Evolutionary conservation across 1,284 basidiomycete species (phyloP).

Genomic region (Meripilus lineatus): DNA sequence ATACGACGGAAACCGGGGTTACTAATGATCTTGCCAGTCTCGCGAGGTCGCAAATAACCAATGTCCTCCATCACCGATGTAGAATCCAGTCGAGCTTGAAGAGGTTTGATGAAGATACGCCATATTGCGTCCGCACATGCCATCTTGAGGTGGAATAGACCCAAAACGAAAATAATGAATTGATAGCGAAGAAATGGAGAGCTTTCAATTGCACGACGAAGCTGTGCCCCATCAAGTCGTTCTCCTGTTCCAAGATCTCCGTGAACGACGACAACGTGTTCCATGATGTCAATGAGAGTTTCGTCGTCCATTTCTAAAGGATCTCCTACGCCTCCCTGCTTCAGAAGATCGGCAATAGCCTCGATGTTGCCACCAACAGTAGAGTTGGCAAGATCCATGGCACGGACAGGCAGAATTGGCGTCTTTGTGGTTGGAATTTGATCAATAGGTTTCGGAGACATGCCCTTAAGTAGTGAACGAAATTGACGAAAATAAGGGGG

Average conservation of each 20-base stretch:
- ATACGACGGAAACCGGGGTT: constrained; percentile 31
- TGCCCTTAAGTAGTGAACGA: constrained; percentile 2
- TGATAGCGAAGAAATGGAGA: background rate
- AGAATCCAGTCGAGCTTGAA: background rate
- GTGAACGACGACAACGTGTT: constrained; percentile 21
- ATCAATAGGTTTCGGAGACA: constrained; percentile 25
- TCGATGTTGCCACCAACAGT: constrained; percentile 21
- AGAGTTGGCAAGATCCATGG: constrained; percentile 24
- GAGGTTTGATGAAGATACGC: background rate
- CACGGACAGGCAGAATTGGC: constrained; percentile 19
- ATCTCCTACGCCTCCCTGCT: constrained; percentile 24
- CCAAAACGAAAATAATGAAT: background rate
- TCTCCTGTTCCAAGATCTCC: constrained; percentile 25
- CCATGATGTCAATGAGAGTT: constrained; percentile 7
- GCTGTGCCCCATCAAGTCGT: constrained; percentile 5
- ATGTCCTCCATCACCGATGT: no score
- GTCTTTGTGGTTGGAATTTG: constrained; percentile 24
- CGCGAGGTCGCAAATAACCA: constrained; percentile 20
- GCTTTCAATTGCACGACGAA: background rate
- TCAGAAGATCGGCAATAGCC: constrained; percentile 20
- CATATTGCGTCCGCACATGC: constrained; percentile 1
- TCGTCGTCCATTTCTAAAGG: constrained; percentile 8
- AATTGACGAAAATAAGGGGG: constrained; percentile 22
- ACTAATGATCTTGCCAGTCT: constrained; percentile 23
- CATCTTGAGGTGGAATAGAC: background rate